Evolutionary conservation across 2,329 filamentous ascomycete species (phyloP).

Genomic region (Phaeosphaeria sp.): DNA sequence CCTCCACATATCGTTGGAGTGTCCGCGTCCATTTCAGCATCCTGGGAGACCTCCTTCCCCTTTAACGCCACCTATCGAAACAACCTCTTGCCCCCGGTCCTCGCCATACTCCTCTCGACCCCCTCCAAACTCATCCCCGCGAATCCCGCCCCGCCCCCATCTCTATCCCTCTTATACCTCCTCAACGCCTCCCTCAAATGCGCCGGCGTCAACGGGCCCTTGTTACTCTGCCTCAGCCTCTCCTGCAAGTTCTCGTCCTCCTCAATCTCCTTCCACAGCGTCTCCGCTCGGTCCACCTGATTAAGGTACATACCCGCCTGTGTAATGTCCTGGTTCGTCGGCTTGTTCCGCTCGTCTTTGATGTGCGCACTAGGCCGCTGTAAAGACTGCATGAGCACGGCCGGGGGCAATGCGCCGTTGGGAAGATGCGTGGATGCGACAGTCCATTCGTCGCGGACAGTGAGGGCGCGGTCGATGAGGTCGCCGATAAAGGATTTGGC

Average conservation of each 20-base stretch:
- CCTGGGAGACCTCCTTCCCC: too few relatives aligned
- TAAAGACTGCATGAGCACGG: conserved; percentile 34
- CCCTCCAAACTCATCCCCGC: conserved; percentile 58
- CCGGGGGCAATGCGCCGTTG: conserved; percentile 35
- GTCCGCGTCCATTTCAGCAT: not conserved
- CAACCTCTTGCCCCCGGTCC: conserved; percentile 54
- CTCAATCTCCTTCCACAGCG: conserved; percentile 36
- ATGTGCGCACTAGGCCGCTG: conserved; percentile 39
- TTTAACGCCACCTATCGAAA: conserved; percentile 45
- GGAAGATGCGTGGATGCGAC: conserved; percentile 50
- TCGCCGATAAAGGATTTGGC: conserved; percentile 80
- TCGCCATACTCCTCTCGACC: conserved; percentile 51
- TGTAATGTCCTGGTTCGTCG: conserved; percentile 36
- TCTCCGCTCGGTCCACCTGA: conserved; percentile 28
- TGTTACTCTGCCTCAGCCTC: conserved; percentile 43
- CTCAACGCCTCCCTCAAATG: conserved; percentile 76
- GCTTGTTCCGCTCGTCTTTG: conserved; percentile 33
- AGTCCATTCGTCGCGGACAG: conserved; percentile 75
- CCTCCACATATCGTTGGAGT: conserved; percentile 1
- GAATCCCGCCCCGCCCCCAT: conserved; percentile 65
- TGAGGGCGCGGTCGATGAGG: conserved; percentile 73
- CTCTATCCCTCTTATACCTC: conserved; percentile 68
- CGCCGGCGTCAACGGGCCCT: conserved; percentile 71
- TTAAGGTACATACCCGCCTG: conserved; percentile 31
- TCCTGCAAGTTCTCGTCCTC: conserved; percentile 33